phyloP scores from a whole-genome alignment of 768 basidiomycete species.

The Coprinopsis cinerea region DNA sequence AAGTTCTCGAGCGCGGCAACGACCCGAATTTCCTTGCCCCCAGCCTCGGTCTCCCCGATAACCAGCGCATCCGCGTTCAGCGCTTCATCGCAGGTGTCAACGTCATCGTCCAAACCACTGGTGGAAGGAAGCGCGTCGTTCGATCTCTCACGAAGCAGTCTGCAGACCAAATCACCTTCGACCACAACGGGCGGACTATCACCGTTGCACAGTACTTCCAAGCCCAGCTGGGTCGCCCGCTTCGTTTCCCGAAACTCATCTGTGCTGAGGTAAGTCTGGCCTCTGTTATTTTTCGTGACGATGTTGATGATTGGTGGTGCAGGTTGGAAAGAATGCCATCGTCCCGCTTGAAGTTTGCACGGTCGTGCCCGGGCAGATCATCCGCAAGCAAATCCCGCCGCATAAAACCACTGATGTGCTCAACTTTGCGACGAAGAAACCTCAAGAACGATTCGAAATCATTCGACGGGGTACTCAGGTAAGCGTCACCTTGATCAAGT shows the following conservation, averaged over 20 bases:
- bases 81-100: conserved; percentile 32
- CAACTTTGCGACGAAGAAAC: conserved; percentile 62
- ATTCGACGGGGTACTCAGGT: conserved; percentile 52
- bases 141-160: conserved; percentile 46
- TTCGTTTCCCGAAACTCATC: conserved; percentile 44
- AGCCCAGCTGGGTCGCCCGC: conserved; percentile 16
- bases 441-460: conserved; percentile 46
- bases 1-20: conserved; percentile 8
- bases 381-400: conserved; percentile 62
- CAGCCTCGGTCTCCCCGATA: conserved; percentile 38
- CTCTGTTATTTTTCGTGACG: conserved; percentile 1
- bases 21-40: conserved; percentile 30
- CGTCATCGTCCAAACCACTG: conserved; percentile 23
- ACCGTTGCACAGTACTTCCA: conserved; percentile 39
- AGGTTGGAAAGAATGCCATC: conserved; percentile 59
- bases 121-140: conserved; percentile 39
- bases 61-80: conserved; percentile 38
- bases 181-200: conserved; percentile 36
- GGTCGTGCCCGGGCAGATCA: conserved; percentile 61
- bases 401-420: conserved; percentile 60
- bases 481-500: not conserved
- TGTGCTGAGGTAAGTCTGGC: conserved; percentile 49
- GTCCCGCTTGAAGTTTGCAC: conserved; percentile 65
- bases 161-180: conserved; percentile 45
- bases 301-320: not conserved